phyloP scores from a whole-genome alignment of 202 grass and related monocot species.

The Hordeum pubiflorum region DNA sequence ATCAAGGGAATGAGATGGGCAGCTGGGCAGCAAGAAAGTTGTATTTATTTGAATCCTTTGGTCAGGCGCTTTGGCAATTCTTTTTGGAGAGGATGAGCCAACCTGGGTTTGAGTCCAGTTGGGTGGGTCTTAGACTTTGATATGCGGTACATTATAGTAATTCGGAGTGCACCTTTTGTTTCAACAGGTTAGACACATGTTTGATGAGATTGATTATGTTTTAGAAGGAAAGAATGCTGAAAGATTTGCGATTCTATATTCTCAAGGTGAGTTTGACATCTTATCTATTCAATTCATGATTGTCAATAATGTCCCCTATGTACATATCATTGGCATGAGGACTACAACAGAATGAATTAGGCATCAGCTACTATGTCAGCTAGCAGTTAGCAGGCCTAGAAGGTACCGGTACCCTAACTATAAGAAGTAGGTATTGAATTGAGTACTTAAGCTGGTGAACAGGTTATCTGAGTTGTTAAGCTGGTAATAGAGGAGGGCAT shows the following conservation, averaged over 20 bases:
- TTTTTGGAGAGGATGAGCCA: not conserved
- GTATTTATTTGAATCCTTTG: not conserved
- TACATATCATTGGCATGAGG: not conserved
- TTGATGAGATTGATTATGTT: slow-evolving; percentile 95
- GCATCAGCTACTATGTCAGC: too few relatives aligned
- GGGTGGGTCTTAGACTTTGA: not conserved
- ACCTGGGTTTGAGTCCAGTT: not conserved
- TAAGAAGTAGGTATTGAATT: too few relatives aligned
- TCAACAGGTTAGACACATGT: slow-evolving; percentile 95
- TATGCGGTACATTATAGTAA: not conserved
- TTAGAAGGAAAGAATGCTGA: slow-evolving; percentile 82
- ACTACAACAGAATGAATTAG: too few relatives aligned
- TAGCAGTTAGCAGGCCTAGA: too few relatives aligned
- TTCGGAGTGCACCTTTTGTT: not conserved
- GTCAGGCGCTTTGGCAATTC: not conserved
- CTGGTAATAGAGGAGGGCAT: not conserved
- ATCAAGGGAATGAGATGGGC: not conserved
- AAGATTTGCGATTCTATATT: slow-evolving; percentile 84
- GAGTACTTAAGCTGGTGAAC: too few relatives aligned
- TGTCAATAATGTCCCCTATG: not conserved
- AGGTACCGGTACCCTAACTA: too few relatives aligned
- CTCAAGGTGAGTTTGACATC: slow-evolving; percentile 35
- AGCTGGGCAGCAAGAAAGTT: not conserved
- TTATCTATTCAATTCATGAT: not conserved
- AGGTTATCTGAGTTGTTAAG: too few relatives aligned